Conservation (phyloP, 2,329 filamentous ascomycete genomes). For the Trichoderma hamatum region DNA sequence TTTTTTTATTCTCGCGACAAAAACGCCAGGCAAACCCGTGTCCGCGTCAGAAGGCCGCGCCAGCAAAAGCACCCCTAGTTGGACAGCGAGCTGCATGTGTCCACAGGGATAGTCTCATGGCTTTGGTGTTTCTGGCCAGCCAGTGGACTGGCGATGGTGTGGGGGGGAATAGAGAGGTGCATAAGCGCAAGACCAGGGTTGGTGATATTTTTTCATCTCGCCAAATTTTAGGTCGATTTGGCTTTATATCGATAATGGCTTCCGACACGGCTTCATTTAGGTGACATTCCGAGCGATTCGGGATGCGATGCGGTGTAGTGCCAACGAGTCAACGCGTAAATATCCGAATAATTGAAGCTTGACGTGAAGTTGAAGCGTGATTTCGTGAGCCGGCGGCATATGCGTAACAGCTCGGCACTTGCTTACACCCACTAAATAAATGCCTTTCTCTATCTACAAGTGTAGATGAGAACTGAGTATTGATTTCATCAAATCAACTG, state of each 20-base stretch:
- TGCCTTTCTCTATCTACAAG: not conserved
- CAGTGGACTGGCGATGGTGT: slow-evolving; percentile 30
- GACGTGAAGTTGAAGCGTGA: slow-evolving; percentile 14
- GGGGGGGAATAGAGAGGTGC: not conserved
- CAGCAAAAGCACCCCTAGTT: slow-evolving; percentile 22
- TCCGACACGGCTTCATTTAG: not conserved
- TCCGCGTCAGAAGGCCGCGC: slow-evolving; percentile 30
- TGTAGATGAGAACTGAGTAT: not conserved
- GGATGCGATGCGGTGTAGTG: not conserved
- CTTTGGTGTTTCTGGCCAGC: slow-evolving; percentile 31
- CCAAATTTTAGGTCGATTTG: not conserved
- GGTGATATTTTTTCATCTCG: not conserved
- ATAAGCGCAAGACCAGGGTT: slow-evolving; percentile 22
- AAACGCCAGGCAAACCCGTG: slow-evolving; percentile 28
- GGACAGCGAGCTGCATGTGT: slow-evolving; percentile 22
- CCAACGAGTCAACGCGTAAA: slow-evolving; percentile 3
- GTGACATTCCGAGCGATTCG: slow-evolving; percentile 10
- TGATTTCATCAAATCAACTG: not conserved
- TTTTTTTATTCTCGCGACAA: not conserved
- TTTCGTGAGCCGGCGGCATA: not conserved
- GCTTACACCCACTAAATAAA: not conserved
- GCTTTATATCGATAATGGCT: not conserved
- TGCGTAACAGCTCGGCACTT: too few species aligned
- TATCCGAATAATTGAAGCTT: not conserved
- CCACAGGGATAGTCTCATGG: slow-evolving; percentile 26